Evolutionary conservation across 1,139 yeast species (phyloP), one percentile per base, ranked within the genome.

Genomic region (Torulaspora pretoriensis): DNA sequence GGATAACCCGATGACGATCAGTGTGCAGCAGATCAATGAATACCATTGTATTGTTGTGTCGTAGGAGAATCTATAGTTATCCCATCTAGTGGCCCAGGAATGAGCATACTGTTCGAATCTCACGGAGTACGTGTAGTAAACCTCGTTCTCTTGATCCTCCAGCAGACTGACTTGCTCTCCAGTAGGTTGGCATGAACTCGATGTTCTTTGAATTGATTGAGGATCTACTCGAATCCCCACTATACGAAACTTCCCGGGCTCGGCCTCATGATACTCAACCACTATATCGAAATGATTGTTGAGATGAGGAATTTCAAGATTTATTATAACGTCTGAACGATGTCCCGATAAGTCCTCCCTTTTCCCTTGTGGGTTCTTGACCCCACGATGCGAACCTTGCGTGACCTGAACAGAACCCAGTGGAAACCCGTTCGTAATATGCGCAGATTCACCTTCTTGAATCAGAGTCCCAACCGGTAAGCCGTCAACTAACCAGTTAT

Each of bases 1-100:
- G 4, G 94, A 84, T 54, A 90, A 74, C 56, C 86, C 78, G 22
- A 87, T 54, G 14, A 90, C 96, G 59, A 90, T 78, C 49, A 87
- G 68, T 8, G 95, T 81, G 54, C 94, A 88, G 68, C 89, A 88
- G 57, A 88, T 70, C 55, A 92, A 77, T 2, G 96, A 87, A 62
- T 88, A 85, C 98, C 97, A 90, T 69, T 92, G 97, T 57, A 92
- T 84, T 64, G 84, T 83, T 45, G 97, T 95, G 63, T 88, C 95
- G 63, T 82, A 84, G 29, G 85, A 94, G 60, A 88, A 95, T 60
- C 92, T 75, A 64, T 92, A 92, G 66, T 88, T 87, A 66, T 92
- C 98, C 99, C 99, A 92, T 70, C 99, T 81, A 1, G 97, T 92
- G 26, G 97, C 97, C 98, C 97, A 92, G 8, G 83, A 80, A 10